Evolutionary conservation across 306 rosid genomes (phyloP).

Genomic region (Cucurbita ficifolia): DNA sequence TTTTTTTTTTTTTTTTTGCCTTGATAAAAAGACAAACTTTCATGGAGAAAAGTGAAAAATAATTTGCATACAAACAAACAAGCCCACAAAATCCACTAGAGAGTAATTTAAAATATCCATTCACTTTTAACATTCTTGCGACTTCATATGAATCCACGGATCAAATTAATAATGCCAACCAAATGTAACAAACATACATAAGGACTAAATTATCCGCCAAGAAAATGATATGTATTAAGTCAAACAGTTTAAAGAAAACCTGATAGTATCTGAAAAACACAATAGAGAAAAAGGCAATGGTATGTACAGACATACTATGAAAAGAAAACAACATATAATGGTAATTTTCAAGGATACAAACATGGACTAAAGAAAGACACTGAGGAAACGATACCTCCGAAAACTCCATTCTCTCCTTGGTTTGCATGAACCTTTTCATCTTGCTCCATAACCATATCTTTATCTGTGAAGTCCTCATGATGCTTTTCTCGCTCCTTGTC

Average conservation of each 20-base stretch:
- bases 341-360: background rate
- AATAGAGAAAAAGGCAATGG: background rate
- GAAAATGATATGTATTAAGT: background rate
- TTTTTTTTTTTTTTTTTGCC: too few relatives aligned
- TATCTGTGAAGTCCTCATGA: slow-evolving; percentile 19
- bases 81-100: background rate
- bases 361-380: background rate
- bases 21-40: too few relatives aligned
- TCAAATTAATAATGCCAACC: background rate
- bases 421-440: slow-evolving; percentile 25
- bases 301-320: background rate
- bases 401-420: slow-evolving; percentile 25
- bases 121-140: background rate
- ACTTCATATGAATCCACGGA: background rate
- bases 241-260: background rate
- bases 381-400: slow-evolving; percentile 13
- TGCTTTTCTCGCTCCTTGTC: slow-evolving; percentile 43
- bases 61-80: background rate
- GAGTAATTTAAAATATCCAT: background rate
- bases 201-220: background rate
- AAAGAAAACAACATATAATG: background rate
- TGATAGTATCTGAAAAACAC: background rate
- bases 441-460: slow-evolving; percentile 20
- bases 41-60: too few relatives aligned
- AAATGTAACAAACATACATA: background rate